A percentile compares a stretch with the other conserved stretches of the same genome.
phyloP scores from a whole-genome alignment of 2,329 filamentous ascomycete species.

The Colletotrichum costaricense region DNA sequence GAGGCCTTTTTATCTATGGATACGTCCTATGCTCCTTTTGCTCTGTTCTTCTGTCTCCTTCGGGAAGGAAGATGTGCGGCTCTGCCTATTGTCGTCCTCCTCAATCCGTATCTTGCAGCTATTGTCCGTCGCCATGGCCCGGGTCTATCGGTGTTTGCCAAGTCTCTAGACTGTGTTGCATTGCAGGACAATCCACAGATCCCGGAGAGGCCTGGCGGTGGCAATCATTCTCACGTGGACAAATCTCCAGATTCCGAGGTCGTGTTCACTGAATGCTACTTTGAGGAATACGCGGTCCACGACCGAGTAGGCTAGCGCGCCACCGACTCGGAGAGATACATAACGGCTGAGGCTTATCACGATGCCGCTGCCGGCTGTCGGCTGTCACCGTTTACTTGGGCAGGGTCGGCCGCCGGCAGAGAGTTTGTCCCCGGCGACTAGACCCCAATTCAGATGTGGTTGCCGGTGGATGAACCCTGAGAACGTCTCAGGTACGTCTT shows the following conservation, averaged over 20 bases:
- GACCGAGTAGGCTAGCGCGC: neutral
- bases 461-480: slow-evolving; percentile 20
- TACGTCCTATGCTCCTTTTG: neutral
- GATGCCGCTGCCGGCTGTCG: slow-evolving; percentile 21
- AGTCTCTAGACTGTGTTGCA: slow-evolving; percentile 12
- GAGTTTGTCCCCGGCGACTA: neutral
- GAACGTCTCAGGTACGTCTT: slow-evolving; percentile 30
- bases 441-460: slow-evolving; percentile 11
- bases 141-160: slow-evolving; percentile 12
- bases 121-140: neutral
- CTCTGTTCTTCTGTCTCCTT: neutral
- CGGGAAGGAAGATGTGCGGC: slow-evolving; percentile 13
- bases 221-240: neutral
- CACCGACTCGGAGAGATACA: slow-evolving; percentile 11
- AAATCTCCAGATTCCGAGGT: slow-evolving; percentile 1
- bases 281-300: slow-evolving; percentile 16
- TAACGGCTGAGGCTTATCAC: slow-evolving; percentile 9
- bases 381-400: neutral
- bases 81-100: neutral
- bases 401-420: neutral
- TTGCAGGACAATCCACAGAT: slow-evolving; percentile 20
- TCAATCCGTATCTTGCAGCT: neutral
- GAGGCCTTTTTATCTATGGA: slow-evolving; percentile 5
- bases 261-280: slow-evolving; percentile 16
- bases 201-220: neutral